Evolutionary conservation across 768 basidiomycete species (phyloP).

Genomic region (Boletus sensibilis): DNA sequence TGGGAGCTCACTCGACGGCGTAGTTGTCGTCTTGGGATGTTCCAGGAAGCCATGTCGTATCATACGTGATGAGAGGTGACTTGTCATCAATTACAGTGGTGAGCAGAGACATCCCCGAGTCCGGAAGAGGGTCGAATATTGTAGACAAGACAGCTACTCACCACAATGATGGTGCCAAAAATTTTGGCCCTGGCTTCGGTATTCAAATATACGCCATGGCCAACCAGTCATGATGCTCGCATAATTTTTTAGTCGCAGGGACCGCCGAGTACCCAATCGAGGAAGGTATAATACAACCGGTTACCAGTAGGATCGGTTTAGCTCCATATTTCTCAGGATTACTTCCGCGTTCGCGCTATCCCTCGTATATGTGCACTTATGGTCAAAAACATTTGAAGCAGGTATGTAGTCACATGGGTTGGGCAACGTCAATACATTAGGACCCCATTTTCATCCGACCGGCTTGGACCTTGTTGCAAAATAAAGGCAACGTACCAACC

Average conservation of each 20-base stretch:
- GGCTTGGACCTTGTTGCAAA: background rate
- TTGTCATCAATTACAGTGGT: constrained; percentile 30
- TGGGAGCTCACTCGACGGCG: constrained; percentile 18
- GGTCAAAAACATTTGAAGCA: background rate
- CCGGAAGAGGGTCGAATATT: background rate
- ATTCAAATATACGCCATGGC: background rate
- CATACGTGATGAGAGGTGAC: constrained; percentile 32
- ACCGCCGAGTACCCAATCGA: background rate
- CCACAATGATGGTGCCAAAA: too few relatives aligned
- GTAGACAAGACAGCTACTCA: background rate
- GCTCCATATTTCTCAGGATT: background rate
- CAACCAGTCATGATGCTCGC: background rate
- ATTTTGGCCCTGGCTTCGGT: background rate
- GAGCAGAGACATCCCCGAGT: constrained; percentile 21
- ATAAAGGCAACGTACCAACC: background rate
- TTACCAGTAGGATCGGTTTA: background rate
- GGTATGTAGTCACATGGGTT: constrained; percentile 4
- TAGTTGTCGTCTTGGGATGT: constrained; percentile 14
- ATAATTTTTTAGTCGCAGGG: background rate
- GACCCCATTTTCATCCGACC: background rate
- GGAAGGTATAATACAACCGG: background rate
- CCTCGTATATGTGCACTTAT: background rate
- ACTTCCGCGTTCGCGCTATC: background rate
- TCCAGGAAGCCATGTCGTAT: constrained; percentile 24
- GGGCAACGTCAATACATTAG: background rate